Base-by-base conservation (phyloP, 768 basidiomycete species). In the Pleurotus pulmonarius region DNA sequence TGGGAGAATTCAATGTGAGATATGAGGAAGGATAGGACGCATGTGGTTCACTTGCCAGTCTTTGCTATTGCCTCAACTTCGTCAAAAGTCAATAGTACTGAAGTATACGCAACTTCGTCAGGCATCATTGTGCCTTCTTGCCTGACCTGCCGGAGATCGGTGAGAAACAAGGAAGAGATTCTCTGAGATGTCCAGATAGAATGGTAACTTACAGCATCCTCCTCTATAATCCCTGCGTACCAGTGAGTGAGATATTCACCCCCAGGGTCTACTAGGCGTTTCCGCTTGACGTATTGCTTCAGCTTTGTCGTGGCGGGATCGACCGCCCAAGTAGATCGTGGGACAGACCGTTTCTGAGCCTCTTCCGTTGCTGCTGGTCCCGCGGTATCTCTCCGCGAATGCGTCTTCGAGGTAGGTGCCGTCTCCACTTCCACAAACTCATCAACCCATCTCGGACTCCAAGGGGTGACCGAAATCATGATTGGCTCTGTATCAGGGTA, bases 171-270 rank as follows among this genome's bases (percentile, higher is more conserved):
- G 26, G 20, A 20, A 20, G 20, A 3, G 20, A 20, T 20, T 6
- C 5, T 29, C 4, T 6, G 26, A 29, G 8, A 29, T 8, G 5
- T 6, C 26, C 7, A 6, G 6, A 6, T 29, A 29, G 5, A 29
- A 29, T 7, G 26, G 9, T 29, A 29, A 29, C 29, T 34, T 61
- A 85, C 82, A 39, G 83, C 82, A 58, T 81, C 75, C 5, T 69
- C 75, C 0, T 72, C 58, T 39, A 86, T 83, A 62, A 75, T 68
- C 5, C 80, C 82, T 15, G 76, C 73, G 59, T 75, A 85, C 80
- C 79, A 87, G 47, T 74, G 76, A 5, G 73, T 75, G 24, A 84
- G 59, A 62, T 87, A 87, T 60, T 83, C 78, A 0, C 79, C 79
- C 5, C 78, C 75, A 12, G 58, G 29, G 5, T 60, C 55, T n/a